A percentile compares a stretch with the other conserved stretches of the same genome.
phyloP scores from a whole-genome alignment of 1,284 basidiomycete genomes.

The Coniferiporia weirii region DNA sequence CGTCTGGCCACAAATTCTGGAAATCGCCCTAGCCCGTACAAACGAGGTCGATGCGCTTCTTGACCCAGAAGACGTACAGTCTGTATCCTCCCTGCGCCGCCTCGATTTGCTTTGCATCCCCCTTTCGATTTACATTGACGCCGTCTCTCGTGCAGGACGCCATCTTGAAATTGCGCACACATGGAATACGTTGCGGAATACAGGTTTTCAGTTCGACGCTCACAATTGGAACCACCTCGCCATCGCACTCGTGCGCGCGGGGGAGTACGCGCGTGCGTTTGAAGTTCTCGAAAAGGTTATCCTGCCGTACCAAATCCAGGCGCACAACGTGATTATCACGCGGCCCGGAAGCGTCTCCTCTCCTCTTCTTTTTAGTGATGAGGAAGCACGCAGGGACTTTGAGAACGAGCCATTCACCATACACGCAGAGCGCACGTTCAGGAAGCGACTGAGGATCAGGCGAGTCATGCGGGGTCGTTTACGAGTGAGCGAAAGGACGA shows the following conservation, averaged over 20 bases:
- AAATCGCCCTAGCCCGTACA: constrained; percentile 40
- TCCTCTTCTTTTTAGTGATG: constrained; percentile 43
- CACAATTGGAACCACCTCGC: constrained; percentile 92
- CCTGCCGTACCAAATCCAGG: constrained; percentile 50
- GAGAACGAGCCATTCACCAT: constrained; percentile 7
- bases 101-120: constrained; percentile 70
- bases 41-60: constrained; percentile 34
- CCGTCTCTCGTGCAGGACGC: constrained; percentile 59
- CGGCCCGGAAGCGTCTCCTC: constrained; percentile 38
- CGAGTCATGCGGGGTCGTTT: not conserved
- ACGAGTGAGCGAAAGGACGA: not conserved
- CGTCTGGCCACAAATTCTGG: constrained; percentile 70
- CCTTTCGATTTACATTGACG: constrained; percentile 81
- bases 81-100: constrained; percentile 29
- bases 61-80: constrained; percentile 19
- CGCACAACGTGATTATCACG: constrained; percentile 21
- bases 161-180: constrained; percentile 59
- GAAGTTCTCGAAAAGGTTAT: constrained; percentile 79
- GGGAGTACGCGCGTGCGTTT: constrained; percentile 78
- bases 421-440: not conserved
- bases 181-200: constrained; percentile 62
- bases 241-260: constrained; percentile 72
- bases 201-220: constrained; percentile 83
- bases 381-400: constrained; percentile 22
- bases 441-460: not conserved